These are phyloP conservation scores for Coemansia sp. DNA, from an alignment of 192 early-diverging fungal species.

Conservation along the genomic window DNA sequence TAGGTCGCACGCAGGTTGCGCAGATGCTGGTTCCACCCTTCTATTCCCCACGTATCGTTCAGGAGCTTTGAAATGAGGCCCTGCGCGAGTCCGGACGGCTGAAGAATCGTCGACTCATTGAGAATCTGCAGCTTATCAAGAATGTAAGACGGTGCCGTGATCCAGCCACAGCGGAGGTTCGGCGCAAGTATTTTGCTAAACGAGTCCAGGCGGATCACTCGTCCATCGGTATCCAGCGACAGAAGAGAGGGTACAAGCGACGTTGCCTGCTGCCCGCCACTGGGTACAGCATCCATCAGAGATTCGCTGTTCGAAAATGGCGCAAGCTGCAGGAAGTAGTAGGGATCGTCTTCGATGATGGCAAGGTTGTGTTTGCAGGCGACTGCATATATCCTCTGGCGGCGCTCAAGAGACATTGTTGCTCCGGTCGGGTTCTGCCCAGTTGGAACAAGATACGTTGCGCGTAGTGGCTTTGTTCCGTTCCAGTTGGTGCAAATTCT, in stretches of 20 bases:
- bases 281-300: neutral
- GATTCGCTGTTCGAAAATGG: conserved; percentile 8
- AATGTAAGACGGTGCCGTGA: conserved; percentile 67
- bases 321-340: conserved; percentile 83
- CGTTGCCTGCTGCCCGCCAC: neutral
- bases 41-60: conserved; percentile 73
- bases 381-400: conserved; percentile 76
- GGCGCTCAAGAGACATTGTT: conserved; percentile 76
- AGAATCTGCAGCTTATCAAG: conserved; percentile 79
- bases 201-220: conserved; percentile 90
- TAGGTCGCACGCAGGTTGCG: conserved; percentile 71
- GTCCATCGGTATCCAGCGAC: conserved; percentile 83
- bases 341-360: conserved; percentile 96
- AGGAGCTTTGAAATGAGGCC: conserved; percentile 71
- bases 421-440: conserved; percentile 91
- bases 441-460: conserved; percentile 78
- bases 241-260: conserved; percentile 74
- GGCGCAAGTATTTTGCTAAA: conserved; percentile 92
- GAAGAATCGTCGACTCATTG: conserved; percentile 78
- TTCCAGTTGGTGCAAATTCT: conserved; percentile 57
- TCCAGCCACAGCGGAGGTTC: conserved; percentile 85
- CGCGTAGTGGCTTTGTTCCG: conserved; percentile 43
- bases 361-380: conserved; percentile 75
- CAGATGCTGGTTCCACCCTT: conserved; percentile 79
- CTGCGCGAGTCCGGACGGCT: conserved; percentile 87